Base-by-base conservation (phyloP, 371 early-diverging fungal genomes). In the Apophysomyces trapeziformis region DNA sequence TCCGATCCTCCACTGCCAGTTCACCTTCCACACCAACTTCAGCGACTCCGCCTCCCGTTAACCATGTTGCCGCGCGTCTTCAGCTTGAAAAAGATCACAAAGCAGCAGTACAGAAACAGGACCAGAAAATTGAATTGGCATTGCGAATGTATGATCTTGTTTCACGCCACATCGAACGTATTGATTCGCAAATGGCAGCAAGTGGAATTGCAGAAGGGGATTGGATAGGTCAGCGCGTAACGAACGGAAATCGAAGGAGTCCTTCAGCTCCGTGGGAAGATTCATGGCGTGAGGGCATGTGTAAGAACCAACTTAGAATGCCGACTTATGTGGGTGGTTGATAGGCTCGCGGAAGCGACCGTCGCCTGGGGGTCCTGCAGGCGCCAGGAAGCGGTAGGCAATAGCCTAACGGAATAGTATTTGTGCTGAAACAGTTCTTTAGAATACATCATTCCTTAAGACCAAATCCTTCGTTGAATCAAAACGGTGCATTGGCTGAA, bases 81-180 rank as follows among this genome's bases (percentile, higher is more conserved):
- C 70, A 68, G 35, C 47, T 75, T 39, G 70, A 75, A 57, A 70
- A 72, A 54, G 72, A 76, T 11, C 70, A 68, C 60, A 76, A 68
- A 32, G 67, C 59, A 44, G 76, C 76, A 39, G 66, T 76, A 57
- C 70, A 76, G 58, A 76, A 72, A 26, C 76, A 76, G 59, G 76
- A 76, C 35, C 72, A 76, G 37, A 76, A 76, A 59, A 68, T 76
- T 62, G 73, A 76, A 56, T 63, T 76, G 43, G 68, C 76, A 26
- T 66, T 72, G 66, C 63, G 69, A 60, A 76, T 76, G 76, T 72
- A 72, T 47, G 73, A 72, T 64, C 70, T 76, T 58, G 70, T 76
- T 36, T 72, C 76, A 64, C 68, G 73, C 9, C 76, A 76, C 57
- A 76, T 76, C 37, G 76, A 76, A 44, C 63, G 73, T 6, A 41